These are phyloP conservation scores for Colletotrichum neosansevieriae DNA, from an alignment of 2,329 filamentous ascomycete genomes.

Conservation along the genomic window DNA sequence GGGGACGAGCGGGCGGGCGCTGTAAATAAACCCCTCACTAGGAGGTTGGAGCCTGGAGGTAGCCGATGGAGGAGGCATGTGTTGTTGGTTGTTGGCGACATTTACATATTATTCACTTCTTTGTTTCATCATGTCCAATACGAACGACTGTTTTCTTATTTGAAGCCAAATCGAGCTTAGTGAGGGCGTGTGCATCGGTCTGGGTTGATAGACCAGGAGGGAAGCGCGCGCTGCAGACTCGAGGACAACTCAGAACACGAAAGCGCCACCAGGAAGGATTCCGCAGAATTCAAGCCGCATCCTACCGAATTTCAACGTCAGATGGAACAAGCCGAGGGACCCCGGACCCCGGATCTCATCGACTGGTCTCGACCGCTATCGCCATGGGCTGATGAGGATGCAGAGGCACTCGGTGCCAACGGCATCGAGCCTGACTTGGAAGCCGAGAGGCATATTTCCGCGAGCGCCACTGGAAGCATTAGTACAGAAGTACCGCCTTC, in stretches of 20 bases:
- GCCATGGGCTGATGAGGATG: constrained; percentile 32
- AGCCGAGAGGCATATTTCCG: constrained; percentile 24
- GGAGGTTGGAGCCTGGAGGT: constrained; percentile 12
- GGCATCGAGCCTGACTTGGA: constrained; percentile 24
- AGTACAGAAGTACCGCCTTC: constrained; percentile 25
- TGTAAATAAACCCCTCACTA: constrained; percentile 35
- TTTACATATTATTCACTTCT: not conserved
- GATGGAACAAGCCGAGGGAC: constrained; percentile 32
- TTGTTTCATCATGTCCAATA: constrained; percentile 5
- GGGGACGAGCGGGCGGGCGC: constrained; percentile 5
- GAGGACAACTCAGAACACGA: not conserved
- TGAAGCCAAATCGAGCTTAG: not conserved
- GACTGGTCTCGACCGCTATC: constrained; percentile 38
- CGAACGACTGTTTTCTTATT: not conserved
- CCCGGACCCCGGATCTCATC: constrained; percentile 35
- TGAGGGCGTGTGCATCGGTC: constrained; percentile 17
- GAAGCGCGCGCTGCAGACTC: constrained; percentile 1
- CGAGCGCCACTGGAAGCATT: constrained; percentile 27
- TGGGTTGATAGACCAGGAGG: not conserved
- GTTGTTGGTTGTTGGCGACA: not conserved
- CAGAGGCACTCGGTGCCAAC: not conserved
- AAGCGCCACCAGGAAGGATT: not conserved
- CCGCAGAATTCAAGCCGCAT: not conserved
- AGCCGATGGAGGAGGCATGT: constrained; percentile 7
- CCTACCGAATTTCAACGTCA: constrained; percentile 4